phyloP scores from a whole-genome alignment of 805 yeast species.

The Dipodascus albidus region DNA sequence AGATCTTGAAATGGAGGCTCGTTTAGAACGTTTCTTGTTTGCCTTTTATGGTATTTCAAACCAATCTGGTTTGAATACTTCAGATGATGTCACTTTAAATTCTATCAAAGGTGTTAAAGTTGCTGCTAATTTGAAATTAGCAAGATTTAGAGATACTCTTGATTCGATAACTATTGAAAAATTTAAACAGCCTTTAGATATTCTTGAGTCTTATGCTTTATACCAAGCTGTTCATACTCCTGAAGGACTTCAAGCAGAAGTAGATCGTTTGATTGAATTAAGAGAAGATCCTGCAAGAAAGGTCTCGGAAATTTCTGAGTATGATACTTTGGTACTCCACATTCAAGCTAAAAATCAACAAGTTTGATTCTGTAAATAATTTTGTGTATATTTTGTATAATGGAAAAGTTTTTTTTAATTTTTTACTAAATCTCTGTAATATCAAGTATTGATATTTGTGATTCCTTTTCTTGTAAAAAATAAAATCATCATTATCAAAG shows the following conservation, averaged over 20 bases:
- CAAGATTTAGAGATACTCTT: conserved; percentile 33
- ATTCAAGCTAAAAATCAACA: too few relatives aligned
- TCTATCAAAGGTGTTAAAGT: conserved; percentile 57
- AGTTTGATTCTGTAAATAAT: background rate
- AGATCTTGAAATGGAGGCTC: conserved; percentile 51
- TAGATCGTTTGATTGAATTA: conserved; percentile 9
- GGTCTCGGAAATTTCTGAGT: background rate
- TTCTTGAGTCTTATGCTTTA: conserved; percentile 37
- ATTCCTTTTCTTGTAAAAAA: too few relatives aligned
- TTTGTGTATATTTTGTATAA: too few relatives aligned
- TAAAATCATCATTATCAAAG: too few relatives aligned
- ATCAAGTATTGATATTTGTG: background rate
- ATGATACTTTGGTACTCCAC: background rate
- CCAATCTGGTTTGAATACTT: conserved; percentile 52
- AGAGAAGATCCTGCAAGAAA: background rate
- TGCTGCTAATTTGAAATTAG: conserved; percentile 58
- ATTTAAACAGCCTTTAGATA: conserved; percentile 18
- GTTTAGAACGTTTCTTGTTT: conserved; percentile 65
- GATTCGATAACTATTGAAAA: conserved; percentile 17
- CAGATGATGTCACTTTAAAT: conserved; percentile 44
- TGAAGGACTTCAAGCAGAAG: conserved; percentile 30
- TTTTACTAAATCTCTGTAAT: too few relatives aligned
- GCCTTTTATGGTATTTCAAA: conserved; percentile 68
- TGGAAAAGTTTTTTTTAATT: background rate
- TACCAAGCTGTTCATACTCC: conserved; percentile 36